These are phyloP conservation scores for Graphilbum fragrans DNA, from an alignment of 2,329 filamentous ascomycete species.

Conservation along the genomic window DNA sequence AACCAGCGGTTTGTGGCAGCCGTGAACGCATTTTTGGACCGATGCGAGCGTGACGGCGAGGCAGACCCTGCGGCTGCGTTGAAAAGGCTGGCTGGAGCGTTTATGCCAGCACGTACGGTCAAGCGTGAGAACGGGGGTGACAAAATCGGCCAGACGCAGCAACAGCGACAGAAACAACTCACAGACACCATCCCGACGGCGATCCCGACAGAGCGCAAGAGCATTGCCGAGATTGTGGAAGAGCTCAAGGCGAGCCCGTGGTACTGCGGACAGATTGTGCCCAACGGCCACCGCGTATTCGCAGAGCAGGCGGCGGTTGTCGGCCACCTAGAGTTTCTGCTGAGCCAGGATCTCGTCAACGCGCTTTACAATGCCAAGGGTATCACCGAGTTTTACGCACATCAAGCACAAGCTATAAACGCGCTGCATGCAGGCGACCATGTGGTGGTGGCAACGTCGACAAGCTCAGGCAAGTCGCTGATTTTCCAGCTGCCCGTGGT, in stretches of 20 bases:
- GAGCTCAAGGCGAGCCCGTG: conserved; percentile 74
- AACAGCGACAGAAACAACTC: conserved; percentile 25
- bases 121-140: not conserved
- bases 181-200: conserved; percentile 33
- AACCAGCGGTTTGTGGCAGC: conserved; percentile 74
- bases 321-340: conserved; percentile 70
- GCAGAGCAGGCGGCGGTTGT: conserved; percentile 72
- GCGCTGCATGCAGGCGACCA: conserved; percentile 68
- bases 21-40: conserved; percentile 63
- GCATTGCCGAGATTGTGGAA: conserved; percentile 71
- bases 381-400: conserved; percentile 77
- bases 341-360: conserved; percentile 91
- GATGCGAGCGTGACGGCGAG: conserved; percentile 38
- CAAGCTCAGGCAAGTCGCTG: conserved; percentile 92
- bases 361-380: conserved; percentile 84
- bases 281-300: conserved; percentile 83
- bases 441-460: conserved; percentile 89
- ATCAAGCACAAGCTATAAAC: conserved; percentile 92
- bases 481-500: conserved; percentile 94
- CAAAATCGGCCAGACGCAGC: conserved; percentile 14
- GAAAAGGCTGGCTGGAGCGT: conserved; percentile 41
- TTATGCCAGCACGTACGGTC: conserved; percentile 55
- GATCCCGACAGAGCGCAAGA: conserved; percentile 70
- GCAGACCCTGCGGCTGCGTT: conserved; percentile 58
- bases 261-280: conserved; percentile 89